Percentiles rank a stretch among this genome's conserved stretches.
phyloP scores from a whole-genome alignment of 768 basidiomycete genomes.

The Mycena rebaudengoi region DNA sequence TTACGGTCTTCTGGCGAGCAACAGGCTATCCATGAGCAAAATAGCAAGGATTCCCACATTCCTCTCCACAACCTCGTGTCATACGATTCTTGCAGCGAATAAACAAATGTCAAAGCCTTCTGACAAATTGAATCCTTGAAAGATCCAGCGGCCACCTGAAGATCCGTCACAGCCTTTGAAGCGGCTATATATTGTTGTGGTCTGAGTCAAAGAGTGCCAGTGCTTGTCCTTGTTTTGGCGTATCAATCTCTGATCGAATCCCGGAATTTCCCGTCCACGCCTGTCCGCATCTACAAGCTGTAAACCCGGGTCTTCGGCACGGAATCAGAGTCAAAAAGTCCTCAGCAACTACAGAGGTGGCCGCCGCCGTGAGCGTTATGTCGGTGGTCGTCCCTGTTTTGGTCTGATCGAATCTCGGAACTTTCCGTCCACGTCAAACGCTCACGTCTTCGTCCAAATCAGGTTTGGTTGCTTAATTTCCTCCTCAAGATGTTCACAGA shows the following conservation, averaged over 20 bases:
- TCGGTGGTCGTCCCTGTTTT: too few relatives aligned
- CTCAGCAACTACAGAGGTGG: too few relatives aligned
- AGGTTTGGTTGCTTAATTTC: neutral
- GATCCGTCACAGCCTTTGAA: neutral
- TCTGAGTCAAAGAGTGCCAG: neutral
- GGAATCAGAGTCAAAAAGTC: too few relatives aligned
- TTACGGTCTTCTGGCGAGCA: too few relatives aligned
- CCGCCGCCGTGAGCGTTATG: too few relatives aligned
- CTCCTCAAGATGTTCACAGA: too few relatives aligned
- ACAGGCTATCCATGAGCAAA: too few relatives aligned
- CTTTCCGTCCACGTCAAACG: neutral
- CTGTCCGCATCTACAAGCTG: too few relatives aligned
- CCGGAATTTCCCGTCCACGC: neutral
- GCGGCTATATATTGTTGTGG: neutral
- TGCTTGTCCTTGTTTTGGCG: too few relatives aligned
- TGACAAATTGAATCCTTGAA: neutral
- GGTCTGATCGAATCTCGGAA: conserved; percentile 1
- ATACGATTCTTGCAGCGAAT: neutral
- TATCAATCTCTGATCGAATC: neutral
- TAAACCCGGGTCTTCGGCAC: too few relatives aligned
- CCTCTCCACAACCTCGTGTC: neutral
- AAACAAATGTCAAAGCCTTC: neutral
- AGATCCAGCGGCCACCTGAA: neutral
- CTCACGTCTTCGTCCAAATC: too few relatives aligned
- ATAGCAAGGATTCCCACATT: neutral